Base-by-base conservation (phyloP, 257 asterid genomes). In the Gentiana straminea region DNA sequence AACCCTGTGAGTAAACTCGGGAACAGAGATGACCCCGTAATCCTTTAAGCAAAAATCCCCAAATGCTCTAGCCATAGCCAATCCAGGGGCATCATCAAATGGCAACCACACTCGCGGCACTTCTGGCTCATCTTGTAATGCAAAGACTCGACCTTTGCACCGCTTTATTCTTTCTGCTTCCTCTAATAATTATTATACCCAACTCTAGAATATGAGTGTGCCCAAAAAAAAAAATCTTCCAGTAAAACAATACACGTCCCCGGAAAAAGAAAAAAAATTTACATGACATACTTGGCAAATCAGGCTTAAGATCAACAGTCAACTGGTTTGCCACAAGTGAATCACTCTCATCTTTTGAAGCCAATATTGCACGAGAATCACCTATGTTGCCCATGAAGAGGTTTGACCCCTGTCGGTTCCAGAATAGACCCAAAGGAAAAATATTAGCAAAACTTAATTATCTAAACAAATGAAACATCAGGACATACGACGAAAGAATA, bases 31-130 rank as follows among this genome's bases (percentile, higher is more conserved):
- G 52, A 91, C 97, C 44, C 98, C 98, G 67, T 87, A 91, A 54
- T 87, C 98, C 81, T 91, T 91, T 77, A 87, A 77, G 73, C 98
- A 91, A 69, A 91, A 91, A 75, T 87, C 97, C 34, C 97, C 98
- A 69, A 91, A 91, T 9, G 97, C 98, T 61, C 98, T 74, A 50
- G 98, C 98, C 98, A 91, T 91, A 32, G 98, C 98, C 64, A 91
- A 80, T 33, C 98, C 98, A 5, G 98, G 98, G 63, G 97, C 96
- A 76, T 91, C 94, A 63, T 88, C 96, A 57, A 83, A 91, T 34
- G 98, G 98, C 55, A 91, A 79, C 98, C 98, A 91, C 60, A 87
- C 98, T 68, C 95, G 77, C 57, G 77, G 95, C 67, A 91, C 98
- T 72, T 91, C 98, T 37, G 98, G 98, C 78, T 91, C 98, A 50